These are phyloP conservation scores for Fusarium musae DNA, from an alignment of 2,329 filamentous ascomycete species.

Conservation along the genomic window DNA sequence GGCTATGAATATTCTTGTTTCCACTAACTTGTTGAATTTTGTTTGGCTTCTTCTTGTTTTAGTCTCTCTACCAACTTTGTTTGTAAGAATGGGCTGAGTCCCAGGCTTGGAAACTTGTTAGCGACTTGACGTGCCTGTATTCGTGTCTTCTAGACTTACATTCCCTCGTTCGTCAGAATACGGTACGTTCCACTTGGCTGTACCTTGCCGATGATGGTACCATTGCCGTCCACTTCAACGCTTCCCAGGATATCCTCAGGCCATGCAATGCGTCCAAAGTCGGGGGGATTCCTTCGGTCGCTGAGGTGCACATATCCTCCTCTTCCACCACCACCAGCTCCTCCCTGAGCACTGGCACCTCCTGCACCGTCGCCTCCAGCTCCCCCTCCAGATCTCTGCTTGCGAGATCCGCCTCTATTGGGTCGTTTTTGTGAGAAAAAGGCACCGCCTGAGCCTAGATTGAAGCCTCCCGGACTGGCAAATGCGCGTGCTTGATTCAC, in stretches of 20 bases:
- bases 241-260: slow-evolving; percentile 77
- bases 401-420: slow-evolving; percentile 46
- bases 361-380: slow-evolving; percentile 60
- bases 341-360: slow-evolving; percentile 70
- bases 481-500: slow-evolving; percentile 68
- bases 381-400: slow-evolving; percentile 54
- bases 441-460: slow-evolving; percentile 62
- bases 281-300: slow-evolving; percentile 71
- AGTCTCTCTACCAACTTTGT: slow-evolving; percentile 65
- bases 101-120: slow-evolving; percentile 44
- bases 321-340: slow-evolving; percentile 67
- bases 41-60: slow-evolving; percentile 60
- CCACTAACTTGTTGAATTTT: slow-evolving; percentile 44
- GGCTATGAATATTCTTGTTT: neutral
- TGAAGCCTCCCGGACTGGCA: slow-evolving; percentile 66
- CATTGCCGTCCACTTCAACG: slow-evolving; percentile 69
- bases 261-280: slow-evolving; percentile 75
- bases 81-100: slow-evolving; percentile 58
- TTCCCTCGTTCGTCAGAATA: slow-evolving; percentile 72
- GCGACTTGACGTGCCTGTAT: neutral
- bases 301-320: slow-evolving; percentile 74
- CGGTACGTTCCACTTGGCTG: slow-evolving; percentile 72
- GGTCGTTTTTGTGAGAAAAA: slow-evolving; percentile 59
- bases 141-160: slow-evolving; percentile 61
- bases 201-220: slow-evolving; percentile 67